Evolutionary conservation across 352 stramenopile genomes (phyloP), one percentile per base, ranked within the genome.

Genomic region (Albugo laibachii): DNA sequence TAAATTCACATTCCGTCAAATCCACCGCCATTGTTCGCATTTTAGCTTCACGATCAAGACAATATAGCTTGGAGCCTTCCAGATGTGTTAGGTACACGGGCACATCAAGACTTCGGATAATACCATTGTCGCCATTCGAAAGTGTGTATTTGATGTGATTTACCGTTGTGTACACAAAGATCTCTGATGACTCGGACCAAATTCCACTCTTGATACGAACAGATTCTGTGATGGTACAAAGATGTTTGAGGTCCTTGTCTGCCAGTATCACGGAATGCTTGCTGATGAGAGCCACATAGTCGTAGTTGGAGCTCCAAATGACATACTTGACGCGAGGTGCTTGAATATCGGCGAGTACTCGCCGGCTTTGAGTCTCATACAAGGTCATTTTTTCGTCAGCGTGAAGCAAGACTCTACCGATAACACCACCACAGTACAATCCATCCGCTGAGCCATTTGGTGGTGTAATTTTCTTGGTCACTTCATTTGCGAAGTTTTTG

Each of bases 401-500:
- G 48, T 94, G 81, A 41, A 99, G 72, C 47, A 99, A 76, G 48
- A 99, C 77, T 46, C 94, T 88, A n/a, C 96, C 96, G n/a, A 94
- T 83, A 5, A 93, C 84, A 52, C 94, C 95, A 47, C 87, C 95
- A 49, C 97, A 95, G 69, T 97, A 97, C 21, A 99, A 66, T 21
- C 78, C 80, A 49, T 99, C 94, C 6, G 94, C 83, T 45, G 78
- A 97, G 34, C 92, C 83, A 36, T 97, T 85, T 4, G 95, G 95
- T n/a, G 94, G 84, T 37, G 85, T 74, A 43, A 98, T 88, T 59
- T 93, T 92, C 69, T 99, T 99, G 20, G 89, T 97, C 18, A 97
- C 95, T 65, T 98, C 92, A 65, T 98, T 98, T 58, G 97, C 83
- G 48, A 99, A 83, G 66, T 98, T 98, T 70, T 98, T 98, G 56